Base-by-base conservation (phyloP, 2,329 filamentous ascomycete species). In the Onygenales sp. region DNA sequence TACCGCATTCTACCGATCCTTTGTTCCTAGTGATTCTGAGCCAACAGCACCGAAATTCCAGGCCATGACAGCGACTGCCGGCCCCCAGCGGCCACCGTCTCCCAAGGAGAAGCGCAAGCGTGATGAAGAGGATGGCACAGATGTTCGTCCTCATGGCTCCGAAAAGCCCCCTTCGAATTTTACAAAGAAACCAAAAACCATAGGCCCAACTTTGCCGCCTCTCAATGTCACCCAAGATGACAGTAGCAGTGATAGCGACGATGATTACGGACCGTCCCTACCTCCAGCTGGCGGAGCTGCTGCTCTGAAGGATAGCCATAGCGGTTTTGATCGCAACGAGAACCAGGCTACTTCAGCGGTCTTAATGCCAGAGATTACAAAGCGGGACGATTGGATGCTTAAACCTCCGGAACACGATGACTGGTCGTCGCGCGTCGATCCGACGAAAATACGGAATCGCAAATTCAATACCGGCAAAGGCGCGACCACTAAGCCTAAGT, bases 351-450 rank as follows among this genome's bases (percentile, higher is more conserved):
- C 39, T 50, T 61, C 42, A 32, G 40, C 32, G 17, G 62, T 67
- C 17, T 59, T 74, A 34, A 59, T 69, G n/a, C 53, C 68, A 56
- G 77, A 79, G 6, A 39, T 45, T 48, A 76, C 78, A 4, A 79
- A 85, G 66, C 84, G 91, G 62, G 90, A 94, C 73, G 86, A 88
- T 63, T 90, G 86, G 86, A 90, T 90, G 86, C 75, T 88, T 47
- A 78, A 81, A 1, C 86, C 85, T 1, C 86, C 86, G 0, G 73
- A 76, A 2, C 70, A 75, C 33, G 66, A 65, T 63, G 75, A 69
- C 65, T 74, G 62, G 74, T 73, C 71, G 65, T 81, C 80, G 59
- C 70, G 86, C 67, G 73, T 86, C 61, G 90, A 95, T 70, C 88
- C 90, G 1, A 90, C 88, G 3, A 89, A 90, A 69, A 75, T 91